phyloP scores from a whole-genome alignment of 805 yeast species.

The Saccharomycopsis olivae region DNA sequence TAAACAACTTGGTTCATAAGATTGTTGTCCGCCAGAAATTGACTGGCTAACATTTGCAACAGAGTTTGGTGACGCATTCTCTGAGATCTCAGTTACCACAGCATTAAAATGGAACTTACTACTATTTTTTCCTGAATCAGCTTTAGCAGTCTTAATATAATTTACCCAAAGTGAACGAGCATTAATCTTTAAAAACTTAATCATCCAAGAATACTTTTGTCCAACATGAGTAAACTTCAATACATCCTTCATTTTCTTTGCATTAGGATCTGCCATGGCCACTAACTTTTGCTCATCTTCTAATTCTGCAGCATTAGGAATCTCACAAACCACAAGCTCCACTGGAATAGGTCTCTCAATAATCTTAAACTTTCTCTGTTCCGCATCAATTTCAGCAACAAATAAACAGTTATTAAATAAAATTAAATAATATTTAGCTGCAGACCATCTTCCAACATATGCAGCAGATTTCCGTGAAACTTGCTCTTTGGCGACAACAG shows the following conservation, averaged over 20 bases:
- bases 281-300: slow-evolving; percentile 1
- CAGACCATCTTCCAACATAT: slow-evolving; percentile 8
- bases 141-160: slow-evolving; percentile 4
- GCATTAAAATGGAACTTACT: slow-evolving; percentile 4
- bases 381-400: slow-evolving; percentile 11
- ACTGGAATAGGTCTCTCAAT: slow-evolving; percentile 16
- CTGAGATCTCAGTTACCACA: slow-evolving; percentile 2
- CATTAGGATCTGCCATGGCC: slow-evolving; percentile 3
- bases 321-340: slow-evolving; percentile 6
- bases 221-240: slow-evolving; percentile 13
- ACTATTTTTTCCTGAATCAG: neutral
- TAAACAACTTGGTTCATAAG: neutral
- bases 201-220: slow-evolving; percentile 8
- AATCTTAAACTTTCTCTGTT: slow-evolving; percentile 7
- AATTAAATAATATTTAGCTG: slow-evolving; percentile 6
- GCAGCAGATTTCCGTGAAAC: neutral
- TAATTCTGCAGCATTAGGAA: slow-evolving; percentile 5
- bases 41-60: neutral
- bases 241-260: slow-evolving; percentile 1
- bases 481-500: slow-evolving; percentile 3
- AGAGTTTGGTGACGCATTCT: neutral
- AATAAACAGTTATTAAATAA: slow-evolving; percentile 11
- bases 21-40: neutral
- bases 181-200: slow-evolving; percentile 6
- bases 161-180: slow-evolving; percentile 10